Conservation (phyloP, 2,329 filamentous ascomycete genomes). For the Xylaria sp. region DNA sequence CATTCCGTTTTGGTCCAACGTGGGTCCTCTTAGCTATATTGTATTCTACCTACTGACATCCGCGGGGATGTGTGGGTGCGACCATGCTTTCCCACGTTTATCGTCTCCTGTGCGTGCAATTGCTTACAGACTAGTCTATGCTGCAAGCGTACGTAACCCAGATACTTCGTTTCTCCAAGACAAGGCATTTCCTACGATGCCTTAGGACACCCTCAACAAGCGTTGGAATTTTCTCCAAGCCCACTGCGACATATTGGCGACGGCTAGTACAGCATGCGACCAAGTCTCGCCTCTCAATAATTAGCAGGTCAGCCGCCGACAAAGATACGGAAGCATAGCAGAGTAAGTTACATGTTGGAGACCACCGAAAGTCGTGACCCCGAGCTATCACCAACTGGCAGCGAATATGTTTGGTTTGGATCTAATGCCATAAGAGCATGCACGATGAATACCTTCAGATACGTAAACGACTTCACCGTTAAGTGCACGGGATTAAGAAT, state of each 20-base stretch:
- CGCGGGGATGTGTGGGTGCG: conserved; percentile 12
- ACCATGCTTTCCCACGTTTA: conserved; percentile 12
- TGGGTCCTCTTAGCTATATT: conserved; percentile 16
- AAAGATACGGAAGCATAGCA: neutral
- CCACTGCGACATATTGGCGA: neutral
- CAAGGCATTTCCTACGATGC: conserved; percentile 1
- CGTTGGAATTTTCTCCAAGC: conserved; percentile 14
- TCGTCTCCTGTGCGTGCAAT: neutral
- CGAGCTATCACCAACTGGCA: conserved; percentile 5
- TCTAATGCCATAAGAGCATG: neutral
- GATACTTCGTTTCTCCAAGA: conserved; percentile 20
- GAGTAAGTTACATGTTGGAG: conserved; percentile 4
- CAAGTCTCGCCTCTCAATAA: neutral
- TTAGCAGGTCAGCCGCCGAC: neutral
- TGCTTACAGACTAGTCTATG: conserved; percentile 1
- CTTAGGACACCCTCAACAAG: neutral
- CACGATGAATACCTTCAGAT: conserved; percentile 4
- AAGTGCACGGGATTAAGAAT: neutral
- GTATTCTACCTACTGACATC: neutral
- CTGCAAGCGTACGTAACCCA: conserved; percentile 6
- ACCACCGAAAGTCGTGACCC: neutral
- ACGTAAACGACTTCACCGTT: neutral
- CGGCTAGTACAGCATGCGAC: neutral
- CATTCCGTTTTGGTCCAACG: conserved; percentile 27
- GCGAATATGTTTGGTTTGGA: neutral